Percentiles rank a stretch among this genome's conserved stretches.
Conservation (phyloP, 2,329 filamentous ascomycete genomes). For the Trichoderma sp. region DNA sequence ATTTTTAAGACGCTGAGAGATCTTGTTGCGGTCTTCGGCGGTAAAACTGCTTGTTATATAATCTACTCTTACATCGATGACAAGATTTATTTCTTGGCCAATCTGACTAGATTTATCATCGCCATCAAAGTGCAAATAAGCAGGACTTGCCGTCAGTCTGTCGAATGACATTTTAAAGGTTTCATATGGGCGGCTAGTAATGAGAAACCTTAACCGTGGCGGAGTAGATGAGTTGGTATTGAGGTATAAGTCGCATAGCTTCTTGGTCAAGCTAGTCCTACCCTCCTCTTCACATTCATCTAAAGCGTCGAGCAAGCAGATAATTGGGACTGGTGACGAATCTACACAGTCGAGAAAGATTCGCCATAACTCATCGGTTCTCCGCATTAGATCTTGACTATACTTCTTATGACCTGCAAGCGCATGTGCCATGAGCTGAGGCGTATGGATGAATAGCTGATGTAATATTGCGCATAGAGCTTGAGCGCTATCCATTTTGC, state of each 20-base stretch:
- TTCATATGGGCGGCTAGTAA: slow-evolving; percentile 35
- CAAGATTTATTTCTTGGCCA: slow-evolving; percentile 32
- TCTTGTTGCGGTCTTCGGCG: slow-evolving; percentile 18
- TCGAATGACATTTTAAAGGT: slow-evolving; percentile 26
- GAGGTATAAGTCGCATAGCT: slow-evolving; percentile 21
- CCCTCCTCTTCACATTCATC: slow-evolving; percentile 32
- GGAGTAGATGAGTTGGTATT: not conserved
- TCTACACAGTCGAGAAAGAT: slow-evolving; percentile 15
- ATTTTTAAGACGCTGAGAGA: slow-evolving; percentile 30
- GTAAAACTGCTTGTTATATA: slow-evolving; percentile 24
- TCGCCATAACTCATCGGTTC: slow-evolving; percentile 18
- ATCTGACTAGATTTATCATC: slow-evolving; percentile 32
- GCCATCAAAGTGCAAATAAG: slow-evolving; percentile 29
- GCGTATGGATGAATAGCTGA: slow-evolving; percentile 28
- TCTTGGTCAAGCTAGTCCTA: slow-evolving; percentile 21
- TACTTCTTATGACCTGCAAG: slow-evolving; percentile 1
- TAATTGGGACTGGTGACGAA: slow-evolving; percentile 21
- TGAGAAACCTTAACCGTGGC: slow-evolving; percentile 31
- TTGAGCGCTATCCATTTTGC: slow-evolving; percentile 22
- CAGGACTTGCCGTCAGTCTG: not conserved
- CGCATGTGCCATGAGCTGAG: slow-evolving; percentile 1
- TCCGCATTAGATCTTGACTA: not conserved
- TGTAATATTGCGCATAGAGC: slow-evolving; percentile 30
- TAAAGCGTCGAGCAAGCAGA: slow-evolving; percentile 34
- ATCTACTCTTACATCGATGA: slow-evolving; percentile 29